Evolutionary conservation across 192 early-diverging fungal species (phyloP).

Genomic region (Geranomyces variabilis): DNA sequence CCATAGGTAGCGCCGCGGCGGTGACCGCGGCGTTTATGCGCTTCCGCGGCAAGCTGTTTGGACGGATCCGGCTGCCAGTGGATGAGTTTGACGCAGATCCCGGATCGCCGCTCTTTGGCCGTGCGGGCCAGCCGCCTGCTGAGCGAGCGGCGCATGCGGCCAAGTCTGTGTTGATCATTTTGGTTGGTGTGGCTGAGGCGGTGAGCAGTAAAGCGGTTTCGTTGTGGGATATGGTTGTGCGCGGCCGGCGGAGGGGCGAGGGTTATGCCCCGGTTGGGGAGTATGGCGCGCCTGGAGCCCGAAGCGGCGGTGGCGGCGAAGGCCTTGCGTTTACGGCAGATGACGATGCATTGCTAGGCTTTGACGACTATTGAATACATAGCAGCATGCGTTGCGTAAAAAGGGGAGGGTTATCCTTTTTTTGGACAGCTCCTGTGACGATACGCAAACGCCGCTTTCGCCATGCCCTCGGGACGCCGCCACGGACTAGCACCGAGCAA

Average conservation of each 20-base stretch:
- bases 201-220: conserved; percentile 23
- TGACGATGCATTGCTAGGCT: conserved; percentile 33
- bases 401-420: no score
- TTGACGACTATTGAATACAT: conserved; percentile 35
- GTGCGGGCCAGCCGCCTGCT: conserved; percentile 6
- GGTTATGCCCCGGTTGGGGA: conserved; percentile 32
- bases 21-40: conserved; percentile 36
- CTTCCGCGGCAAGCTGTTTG: conserved; percentile 32
- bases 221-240: conserved; percentile 11
- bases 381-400: no score
- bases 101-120: conserved; percentile 6
- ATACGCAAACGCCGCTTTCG: no score
- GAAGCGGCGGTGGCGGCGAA: conserved; percentile 1
- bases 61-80: conserved; percentile 44
- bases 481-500: no score
- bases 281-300: neutral
- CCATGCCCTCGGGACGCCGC: no score
- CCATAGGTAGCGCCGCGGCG: conserved; percentile 35
- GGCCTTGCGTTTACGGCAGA: conserved; percentile 5
- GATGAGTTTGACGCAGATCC: conserved; percentile 24
- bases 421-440: no score
- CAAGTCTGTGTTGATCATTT: conserved; percentile 4
- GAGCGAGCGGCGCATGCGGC: conserved; percentile 2
- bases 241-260: neutral
- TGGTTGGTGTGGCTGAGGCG: conserved; percentile 35